Evolutionary conservation across 2,329 filamentous ascomycete genomes (phyloP), one percentile per base, ranked within the genome.

Genomic region (Alternaria metachromatica): DNA sequence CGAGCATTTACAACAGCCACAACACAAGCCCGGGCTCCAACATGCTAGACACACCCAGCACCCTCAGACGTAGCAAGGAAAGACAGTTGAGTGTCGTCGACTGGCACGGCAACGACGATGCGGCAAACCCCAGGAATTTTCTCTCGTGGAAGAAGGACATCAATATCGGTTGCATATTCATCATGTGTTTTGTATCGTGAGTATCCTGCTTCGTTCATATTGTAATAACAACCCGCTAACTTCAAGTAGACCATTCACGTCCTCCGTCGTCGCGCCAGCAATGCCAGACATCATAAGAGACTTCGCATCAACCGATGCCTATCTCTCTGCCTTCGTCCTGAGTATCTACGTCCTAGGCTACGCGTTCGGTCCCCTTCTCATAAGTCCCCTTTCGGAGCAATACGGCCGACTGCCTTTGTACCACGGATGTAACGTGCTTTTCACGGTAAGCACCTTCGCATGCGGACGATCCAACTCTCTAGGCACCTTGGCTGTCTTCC

Each of bases 371-470:
- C 76, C 76, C 0, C 67, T 74, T 12, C 26, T 75, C 18, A 64
- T 73, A 11, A 70, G 68, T 3, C 74, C 75, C 2, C 64, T 76
- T 4, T 72, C 71, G n/a, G 74, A 76, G 50, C 48, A 74, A 6
- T 76, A 71, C 53, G 73, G 72, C 13, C 70, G 72, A 55, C 63
- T 80, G 80, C 85, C 85, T 65, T 67, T 86, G 2, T 77, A 90
- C 64, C 82, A 84, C 11, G 72, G 72, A 2, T 85, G 87, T 58
- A 91, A 88, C 63, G 72, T 84, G 13, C 82, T 87, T 63, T 91
- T 90, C 76, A 84, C 86, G 59, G 70, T 84, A 7, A 90, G 87
- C 82, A 87, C 87, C 58, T 83, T 91, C 60, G 87, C 2, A 5
- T 76, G 73, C 11, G 76, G 89, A 18, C 73, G 74, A 21, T 73